A percentile compares a stretch with the other conserved stretches of the same genome.
Conservation (phyloP, 371 early-diverging fungal species). For the Phascolomyces articulosus region DNA sequence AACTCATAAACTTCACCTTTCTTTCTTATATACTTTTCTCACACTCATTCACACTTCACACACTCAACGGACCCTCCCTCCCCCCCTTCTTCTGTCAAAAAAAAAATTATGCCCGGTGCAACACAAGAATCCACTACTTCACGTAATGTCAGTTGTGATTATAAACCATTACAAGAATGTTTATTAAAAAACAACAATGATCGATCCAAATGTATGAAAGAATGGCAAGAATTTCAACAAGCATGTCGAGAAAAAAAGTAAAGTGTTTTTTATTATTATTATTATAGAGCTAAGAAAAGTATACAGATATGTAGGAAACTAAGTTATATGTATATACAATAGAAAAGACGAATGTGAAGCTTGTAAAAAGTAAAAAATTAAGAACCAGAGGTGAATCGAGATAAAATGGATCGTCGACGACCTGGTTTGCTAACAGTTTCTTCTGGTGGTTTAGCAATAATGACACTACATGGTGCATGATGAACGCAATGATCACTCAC, state of each 20-base stretch:
- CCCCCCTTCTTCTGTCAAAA: not conserved
- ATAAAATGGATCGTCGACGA: slow-evolving; percentile 16
- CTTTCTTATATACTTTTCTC: not conserved
- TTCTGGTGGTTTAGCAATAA: slow-evolving; percentile 41
- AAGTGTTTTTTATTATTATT: not conserved
- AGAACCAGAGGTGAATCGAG: not conserved
- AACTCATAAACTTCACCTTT: too few species aligned
- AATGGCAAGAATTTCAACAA: slow-evolving; percentile 65
- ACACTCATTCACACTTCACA: not conserved
- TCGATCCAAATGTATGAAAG: slow-evolving; percentile 60
- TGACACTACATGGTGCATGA: slow-evolving; percentile 48
- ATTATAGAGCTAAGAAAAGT: not conserved
- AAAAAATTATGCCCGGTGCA: not conserved
- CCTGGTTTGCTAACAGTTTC: not conserved
- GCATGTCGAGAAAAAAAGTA: slow-evolving; percentile 45
- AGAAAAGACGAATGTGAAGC: slow-evolving; percentile 25
- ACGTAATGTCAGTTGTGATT: slow-evolving; percentile 5
- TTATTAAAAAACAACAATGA: slow-evolving; percentile 55
- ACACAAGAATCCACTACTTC: not conserved
- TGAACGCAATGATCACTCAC: slow-evolving; percentile 60
- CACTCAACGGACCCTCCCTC: not conserved
- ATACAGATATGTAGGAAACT: not conserved
- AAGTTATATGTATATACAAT: not conserved
- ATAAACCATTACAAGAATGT: slow-evolving; percentile 13
- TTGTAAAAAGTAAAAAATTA: slow-evolving; percentile 15